These are phyloP conservation scores for Oenanthe javanica DNA, from an alignment of 140 eudicot genomes.

Conservation along the genomic window DNA sequence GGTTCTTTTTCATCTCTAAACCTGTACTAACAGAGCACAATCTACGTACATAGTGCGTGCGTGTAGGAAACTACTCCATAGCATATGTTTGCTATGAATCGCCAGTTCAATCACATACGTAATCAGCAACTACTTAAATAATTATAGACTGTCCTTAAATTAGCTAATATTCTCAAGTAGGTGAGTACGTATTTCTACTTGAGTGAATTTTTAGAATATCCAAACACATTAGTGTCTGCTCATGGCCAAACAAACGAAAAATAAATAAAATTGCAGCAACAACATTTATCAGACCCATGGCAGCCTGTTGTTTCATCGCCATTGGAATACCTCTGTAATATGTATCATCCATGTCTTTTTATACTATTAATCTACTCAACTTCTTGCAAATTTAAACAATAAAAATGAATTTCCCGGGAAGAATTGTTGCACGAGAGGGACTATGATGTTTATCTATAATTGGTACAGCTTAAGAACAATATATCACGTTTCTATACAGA, in stretches of 20 bases:
- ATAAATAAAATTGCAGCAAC: slow-evolving; percentile 16
- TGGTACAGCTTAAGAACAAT: slow-evolving; percentile 37
- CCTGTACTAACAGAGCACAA: not conserved
- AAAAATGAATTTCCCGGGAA: too few species aligned
- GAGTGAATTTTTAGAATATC: too few species aligned
- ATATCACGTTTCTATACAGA: not conserved
- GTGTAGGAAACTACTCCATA: not conserved
- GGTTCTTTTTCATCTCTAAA: not conserved
- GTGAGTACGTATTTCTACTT: too few species aligned
- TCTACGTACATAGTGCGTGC: not conserved
- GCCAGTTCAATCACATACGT: not conserved
- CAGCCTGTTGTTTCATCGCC: slow-evolving; percentile 26
- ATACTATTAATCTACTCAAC: not conserved
- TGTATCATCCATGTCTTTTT: slow-evolving; percentile 10
- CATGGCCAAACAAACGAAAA: slow-evolving; percentile 24
- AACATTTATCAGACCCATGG: slow-evolving; percentile 38
- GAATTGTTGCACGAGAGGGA: too few species aligned
- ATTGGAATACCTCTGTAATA: too few species aligned
- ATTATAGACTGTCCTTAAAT: not conserved
- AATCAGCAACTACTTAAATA: not conserved
- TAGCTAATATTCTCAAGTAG: not conserved
- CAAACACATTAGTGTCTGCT: too few species aligned
- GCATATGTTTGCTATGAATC: not conserved
- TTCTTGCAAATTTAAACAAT: too few species aligned
- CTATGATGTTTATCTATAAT: not conserved